Percentiles rank a stretch among this genome's conserved stretches.
phyloP scores from a whole-genome alignment of 2,329 filamentous ascomycete species.

The Akanthomyces lecanii region DNA sequence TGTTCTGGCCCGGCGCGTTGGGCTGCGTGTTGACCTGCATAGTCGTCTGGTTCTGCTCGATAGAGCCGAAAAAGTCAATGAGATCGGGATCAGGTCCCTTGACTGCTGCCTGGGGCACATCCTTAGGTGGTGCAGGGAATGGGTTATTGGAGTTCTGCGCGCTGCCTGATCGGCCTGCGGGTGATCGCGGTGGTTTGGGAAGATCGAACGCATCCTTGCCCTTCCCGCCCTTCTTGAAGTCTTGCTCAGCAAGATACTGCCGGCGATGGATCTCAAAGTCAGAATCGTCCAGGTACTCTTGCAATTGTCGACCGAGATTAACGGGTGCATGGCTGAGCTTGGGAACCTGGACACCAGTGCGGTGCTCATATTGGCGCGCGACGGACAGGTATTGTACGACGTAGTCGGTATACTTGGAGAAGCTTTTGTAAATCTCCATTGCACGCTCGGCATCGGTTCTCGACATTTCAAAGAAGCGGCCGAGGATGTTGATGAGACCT shows the following conservation, averaged over 20 bases:
- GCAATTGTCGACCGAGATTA: constrained; percentile 80
- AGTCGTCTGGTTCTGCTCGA: constrained; percentile 80
- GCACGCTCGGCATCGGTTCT: constrained; percentile 88
- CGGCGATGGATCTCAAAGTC: constrained; percentile 92
- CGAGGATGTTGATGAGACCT: constrained; percentile 92
- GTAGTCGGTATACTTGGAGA: constrained; percentile 85
- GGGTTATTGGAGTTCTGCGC: constrained; percentile 35
- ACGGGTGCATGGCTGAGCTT: constrained; percentile 97
- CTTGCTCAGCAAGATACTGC: constrained; percentile 86
- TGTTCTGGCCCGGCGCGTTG: constrained; percentile 28
- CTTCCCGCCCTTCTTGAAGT: constrained; percentile 54
- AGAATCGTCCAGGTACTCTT: constrained; percentile 90
- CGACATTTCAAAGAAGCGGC: constrained; percentile 98
- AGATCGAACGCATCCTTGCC: constrained; percentile 37
- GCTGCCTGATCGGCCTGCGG: constrained; percentile 22
- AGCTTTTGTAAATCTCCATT: constrained; percentile 85
- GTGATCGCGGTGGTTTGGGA: constrained; percentile 34
- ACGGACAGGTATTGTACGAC: constrained; percentile 87
- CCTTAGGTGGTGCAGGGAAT: constrained; percentile 34
- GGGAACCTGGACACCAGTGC: constrained; percentile 88
- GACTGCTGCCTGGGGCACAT: constrained; percentile 42
- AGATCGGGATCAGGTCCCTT: constrained; percentile 72
- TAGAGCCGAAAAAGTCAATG: constrained; percentile 93
- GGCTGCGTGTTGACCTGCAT: constrained; percentile 47
- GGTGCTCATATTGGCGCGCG: constrained; percentile 85